phyloP scores from a whole-genome alignment of 179 eudicot genomes.

The Carnegiea gigantea region DNA sequence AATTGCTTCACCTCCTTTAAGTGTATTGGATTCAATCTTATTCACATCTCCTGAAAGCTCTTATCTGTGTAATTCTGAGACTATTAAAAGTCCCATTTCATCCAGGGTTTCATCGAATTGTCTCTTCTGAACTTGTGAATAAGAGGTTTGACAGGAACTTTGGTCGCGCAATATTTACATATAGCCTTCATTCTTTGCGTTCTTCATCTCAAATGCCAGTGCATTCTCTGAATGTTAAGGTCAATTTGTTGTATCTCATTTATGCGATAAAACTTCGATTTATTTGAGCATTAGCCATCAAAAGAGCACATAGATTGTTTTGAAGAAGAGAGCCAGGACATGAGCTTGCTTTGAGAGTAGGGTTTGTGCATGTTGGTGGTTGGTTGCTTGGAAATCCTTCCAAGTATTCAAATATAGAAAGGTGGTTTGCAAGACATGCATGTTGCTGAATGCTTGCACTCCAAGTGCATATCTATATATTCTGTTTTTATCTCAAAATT shows the following conservation, averaged over 20 bases:
- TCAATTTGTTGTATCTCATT: neutral
- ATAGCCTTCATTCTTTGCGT: neutral
- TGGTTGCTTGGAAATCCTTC: constrained; percentile 22
- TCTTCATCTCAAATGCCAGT: too few relatives aligned
- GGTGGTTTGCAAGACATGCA: constrained; percentile 84
- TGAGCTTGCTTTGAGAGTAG: neutral
- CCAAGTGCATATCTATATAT: constrained; percentile 45
- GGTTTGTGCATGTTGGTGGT: neutral
- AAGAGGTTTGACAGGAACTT: neutral
- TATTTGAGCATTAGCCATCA: neutral
- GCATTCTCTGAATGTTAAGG: neutral
- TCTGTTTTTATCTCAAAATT: neutral
- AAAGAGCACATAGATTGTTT: neutral
- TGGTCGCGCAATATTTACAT: neutral
- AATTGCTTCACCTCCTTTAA: neutral
- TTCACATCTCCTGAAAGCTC: neutral
- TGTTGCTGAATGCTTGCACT: constrained; percentile 57
- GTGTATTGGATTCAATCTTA: neutral
- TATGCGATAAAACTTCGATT: too few relatives aligned
- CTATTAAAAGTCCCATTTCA: neutral
- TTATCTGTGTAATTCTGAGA: neutral
- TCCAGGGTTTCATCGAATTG: neutral
- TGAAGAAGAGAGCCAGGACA: neutral
- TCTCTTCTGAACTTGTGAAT: neutral
- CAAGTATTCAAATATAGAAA: constrained; percentile 32